These are phyloP conservation scores for Ophiostoma angusticollis DNA, from an alignment of 2,329 filamentous ascomycete genomes.

Conservation along the genomic window DNA sequence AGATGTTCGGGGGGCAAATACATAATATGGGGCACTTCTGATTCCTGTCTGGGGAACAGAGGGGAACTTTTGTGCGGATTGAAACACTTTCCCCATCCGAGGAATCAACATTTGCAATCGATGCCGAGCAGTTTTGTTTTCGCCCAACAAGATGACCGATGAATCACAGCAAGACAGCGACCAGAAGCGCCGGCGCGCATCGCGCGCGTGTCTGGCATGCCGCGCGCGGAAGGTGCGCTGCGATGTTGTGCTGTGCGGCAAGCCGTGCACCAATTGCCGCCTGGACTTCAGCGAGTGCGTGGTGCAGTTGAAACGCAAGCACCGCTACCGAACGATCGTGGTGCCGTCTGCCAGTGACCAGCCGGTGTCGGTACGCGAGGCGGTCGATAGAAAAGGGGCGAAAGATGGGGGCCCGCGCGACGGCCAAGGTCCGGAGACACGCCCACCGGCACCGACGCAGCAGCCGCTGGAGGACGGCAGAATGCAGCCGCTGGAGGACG, in stretches of 20 bases:
- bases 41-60: no score
- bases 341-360: neutral
- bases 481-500: neutral
- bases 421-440: neutral
- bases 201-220: constrained; percentile 6
- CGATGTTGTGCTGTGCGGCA: constrained; percentile 8
- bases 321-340: constrained; percentile 1
- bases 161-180: neutral
- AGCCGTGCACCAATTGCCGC: constrained; percentile 9
- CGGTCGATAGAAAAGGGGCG: neutral
- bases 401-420: neutral
- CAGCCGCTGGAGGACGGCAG: no score
- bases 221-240: constrained; percentile 10
- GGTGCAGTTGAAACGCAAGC: constrained; percentile 5
- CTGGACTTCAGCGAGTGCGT: constrained; percentile 9
- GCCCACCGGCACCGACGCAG: neutral
- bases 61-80: no score
- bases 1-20: no score
- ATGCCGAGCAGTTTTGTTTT: no score
- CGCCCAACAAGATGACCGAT: no score
- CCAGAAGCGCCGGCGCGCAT: constrained; percentile 2
- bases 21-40: no score
- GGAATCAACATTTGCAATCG: no score
- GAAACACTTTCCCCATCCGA: no score
- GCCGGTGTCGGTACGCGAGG: neutral